Percentiles rank a stretch among this genome's conserved stretches.
Evolutionary conservation across 768 basidiomycete genomes (phyloP).

Genomic region (Leccinum variicolor): DNA sequence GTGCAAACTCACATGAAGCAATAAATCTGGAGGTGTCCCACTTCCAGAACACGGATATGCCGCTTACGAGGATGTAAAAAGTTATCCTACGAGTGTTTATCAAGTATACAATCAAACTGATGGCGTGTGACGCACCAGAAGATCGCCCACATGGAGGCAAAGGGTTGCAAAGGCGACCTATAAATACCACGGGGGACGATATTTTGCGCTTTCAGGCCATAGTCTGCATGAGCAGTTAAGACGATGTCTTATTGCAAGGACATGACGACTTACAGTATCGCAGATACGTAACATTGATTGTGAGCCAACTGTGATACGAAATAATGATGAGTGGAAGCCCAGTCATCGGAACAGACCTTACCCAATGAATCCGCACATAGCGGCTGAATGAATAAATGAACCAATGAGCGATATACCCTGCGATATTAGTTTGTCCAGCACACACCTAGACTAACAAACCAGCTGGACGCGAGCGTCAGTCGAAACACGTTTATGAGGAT

Average conservation of each 20-base stretch:
- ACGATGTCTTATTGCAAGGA: constrained; percentile 32
- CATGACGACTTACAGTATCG: constrained; percentile 52
- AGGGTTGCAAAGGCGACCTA: constrained; percentile 60
- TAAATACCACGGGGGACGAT: constrained; percentile 64
- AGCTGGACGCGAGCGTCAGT: constrained; percentile 36
- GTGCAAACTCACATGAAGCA: constrained; percentile 32
- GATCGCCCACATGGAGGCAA: constrained; percentile 67
- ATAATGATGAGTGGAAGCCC: constrained; percentile 45
- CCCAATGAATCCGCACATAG: constrained; percentile 62
- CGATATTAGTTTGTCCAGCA: not conserved
- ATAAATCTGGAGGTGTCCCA: constrained; percentile 55
- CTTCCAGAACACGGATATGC: constrained; percentile 58
- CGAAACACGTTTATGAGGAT: constrained; percentile 16
- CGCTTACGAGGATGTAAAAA: constrained; percentile 58
- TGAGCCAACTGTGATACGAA: constrained; percentile 47
- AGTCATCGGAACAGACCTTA: not conserved
- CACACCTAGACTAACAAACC: constrained; percentile 64
- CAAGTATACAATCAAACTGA: constrained; percentile 1
- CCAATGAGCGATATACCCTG: not conserved
- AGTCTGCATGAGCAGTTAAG: constrained; percentile 2
- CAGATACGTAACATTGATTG: constrained; percentile 70
- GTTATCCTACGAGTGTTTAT: constrained; percentile 12
- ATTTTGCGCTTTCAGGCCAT: constrained; percentile 33
- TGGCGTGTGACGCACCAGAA: constrained; percentile 51
- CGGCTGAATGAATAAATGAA: constrained; percentile 23